Conservation (phyloP, 176 grass and related monocot species). For the Raddia distichophylla region DNA sequence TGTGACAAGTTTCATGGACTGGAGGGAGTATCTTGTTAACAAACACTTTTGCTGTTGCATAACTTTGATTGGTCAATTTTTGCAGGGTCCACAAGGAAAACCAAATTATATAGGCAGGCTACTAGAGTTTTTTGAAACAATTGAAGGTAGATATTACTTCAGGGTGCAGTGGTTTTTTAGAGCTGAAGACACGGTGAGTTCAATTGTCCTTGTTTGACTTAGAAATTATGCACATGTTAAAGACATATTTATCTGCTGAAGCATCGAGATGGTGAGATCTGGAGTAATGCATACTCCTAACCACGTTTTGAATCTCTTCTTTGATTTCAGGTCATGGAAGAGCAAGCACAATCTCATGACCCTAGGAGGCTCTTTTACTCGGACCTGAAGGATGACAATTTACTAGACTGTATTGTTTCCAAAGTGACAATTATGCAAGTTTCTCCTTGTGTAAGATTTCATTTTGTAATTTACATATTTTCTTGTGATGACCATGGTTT, state of each 20-base stretch:
- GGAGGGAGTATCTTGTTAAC: constrained; percentile 17
- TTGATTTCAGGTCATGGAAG: constrained; percentile 70
- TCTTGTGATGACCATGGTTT: constrained; percentile 38
- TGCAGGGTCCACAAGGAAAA: constrained; percentile 70
- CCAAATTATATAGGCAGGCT: constrained; percentile 80
- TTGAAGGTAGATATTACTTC: constrained; percentile 56
- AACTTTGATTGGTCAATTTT: constrained; percentile 38
- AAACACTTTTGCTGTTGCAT: constrained; percentile 33
- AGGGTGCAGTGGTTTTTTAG: constrained; percentile 91
- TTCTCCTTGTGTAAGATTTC: constrained; percentile 62
- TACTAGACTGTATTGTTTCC: constrained; percentile 83
- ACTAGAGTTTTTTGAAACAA: constrained; percentile 91
- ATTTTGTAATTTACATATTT: constrained; percentile 44
- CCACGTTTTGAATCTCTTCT: constrained; percentile 42
- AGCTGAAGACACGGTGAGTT: constrained; percentile 93
- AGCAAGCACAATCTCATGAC: constrained; percentile 71
- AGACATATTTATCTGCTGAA: not conserved
- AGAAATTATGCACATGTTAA: constrained; percentile 7
- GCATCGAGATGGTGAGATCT: not conserved
- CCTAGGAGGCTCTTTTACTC: constrained; percentile 88
- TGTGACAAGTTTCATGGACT: no score
- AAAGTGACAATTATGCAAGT: constrained; percentile 72
- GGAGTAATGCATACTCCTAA: constrained; percentile 17
- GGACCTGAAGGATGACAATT: constrained; percentile 83
- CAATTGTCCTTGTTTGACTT: constrained; percentile 24